Base-by-base conservation (phyloP, 495 filamentous ascomycete species). In the Bacidia gigantensis region DNA sequence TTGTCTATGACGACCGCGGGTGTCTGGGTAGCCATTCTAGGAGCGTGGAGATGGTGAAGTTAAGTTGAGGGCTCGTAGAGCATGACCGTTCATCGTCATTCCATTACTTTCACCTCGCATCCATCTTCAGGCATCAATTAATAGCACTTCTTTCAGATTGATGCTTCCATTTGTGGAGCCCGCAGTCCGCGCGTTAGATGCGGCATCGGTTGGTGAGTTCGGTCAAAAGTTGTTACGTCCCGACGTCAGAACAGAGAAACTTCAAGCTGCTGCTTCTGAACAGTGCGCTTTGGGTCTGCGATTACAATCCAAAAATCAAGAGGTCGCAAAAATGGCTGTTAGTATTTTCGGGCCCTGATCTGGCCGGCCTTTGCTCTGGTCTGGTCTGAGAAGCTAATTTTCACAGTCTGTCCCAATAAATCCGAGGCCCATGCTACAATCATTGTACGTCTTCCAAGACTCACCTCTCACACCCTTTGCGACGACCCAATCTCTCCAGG, bases 1-100 rank as follows among this genome's bases (percentile, higher is more conserved):
- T 98, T 98, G 92, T 98, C 92, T 87, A 98, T 98, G 87, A 98
- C 92, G 95, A 98, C 93, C 84, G 92, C 92, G 57, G 92, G 92
- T 64, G 92, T 97, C 82, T 96, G 89, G 73, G 81, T 82, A 59
- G 92, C 87, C 92, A 98, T 98, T 63, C 62, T 64, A 63, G 60
- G 17, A 35, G n/a, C 20, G 44, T 5, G 17, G 3, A 24, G 44
- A 47, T 20, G 21, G 25, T 17, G 25, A 7, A 20, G 7, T 3
- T 24, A 22, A 23, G 26, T 17, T 0, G 22, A 24, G 1, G 3
- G 7, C 3, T n/a, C n/a, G 14, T 9, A 47, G 2, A 22, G n/a
- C 14, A 2, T 47, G 17, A 9, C n/a, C 44, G 14, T 47, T 47
- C 7, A 14, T 35, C 29, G 29, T 35, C 7, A 35, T 5, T 7